A percentile compares a stretch with the other conserved stretches of the same genome.
These are phyloP conservation scores for Strobilomyces confusus DNA, from an alignment of 768 basidiomycete species.

Conservation along the genomic window DNA sequence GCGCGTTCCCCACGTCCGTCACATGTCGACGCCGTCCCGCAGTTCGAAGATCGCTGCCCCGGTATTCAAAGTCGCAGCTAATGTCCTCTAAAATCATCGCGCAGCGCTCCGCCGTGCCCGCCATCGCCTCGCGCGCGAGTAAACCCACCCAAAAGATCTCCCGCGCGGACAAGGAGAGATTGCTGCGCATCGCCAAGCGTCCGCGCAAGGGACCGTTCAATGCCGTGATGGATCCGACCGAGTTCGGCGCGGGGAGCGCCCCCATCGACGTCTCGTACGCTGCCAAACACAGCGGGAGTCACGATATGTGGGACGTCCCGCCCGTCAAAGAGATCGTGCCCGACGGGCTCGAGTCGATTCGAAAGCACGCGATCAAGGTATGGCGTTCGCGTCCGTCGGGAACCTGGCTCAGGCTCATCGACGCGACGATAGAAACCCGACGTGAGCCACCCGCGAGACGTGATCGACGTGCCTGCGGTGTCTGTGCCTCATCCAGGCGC, in stretches of 20 bases:
- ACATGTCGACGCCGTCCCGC: not conserved
- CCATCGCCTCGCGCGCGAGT: constrained; percentile 58
- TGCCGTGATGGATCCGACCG: constrained; percentile 61
- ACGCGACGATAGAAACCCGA: constrained; percentile 43
- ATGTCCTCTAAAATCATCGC: constrained; percentile 76
- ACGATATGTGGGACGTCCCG: constrained; percentile 56
- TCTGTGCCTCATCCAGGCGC: constrained; percentile 73
- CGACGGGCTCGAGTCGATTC: constrained; percentile 36
- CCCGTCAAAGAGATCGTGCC: constrained; percentile 37
- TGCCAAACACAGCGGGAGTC: constrained; percentile 57
- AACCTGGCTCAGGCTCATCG: not conserved
- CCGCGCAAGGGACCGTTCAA: constrained; percentile 72
- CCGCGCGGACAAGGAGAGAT: constrained; percentile 66
- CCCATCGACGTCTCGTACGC: constrained; percentile 62
- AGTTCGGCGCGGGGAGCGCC: constrained; percentile 63
- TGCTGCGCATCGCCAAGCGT: constrained; percentile 74
- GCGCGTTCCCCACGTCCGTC: not conserved
- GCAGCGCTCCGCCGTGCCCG: constrained; percentile 85
- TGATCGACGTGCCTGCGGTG: constrained; percentile 64
- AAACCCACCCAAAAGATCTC: constrained; percentile 38
- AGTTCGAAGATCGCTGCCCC: constrained; percentile 61
- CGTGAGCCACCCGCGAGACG: constrained; percentile 41
- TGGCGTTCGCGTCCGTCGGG: not conserved
- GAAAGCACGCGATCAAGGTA: constrained; percentile 53
- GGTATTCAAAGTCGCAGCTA: constrained; percentile 50